Evolutionary conservation across 2,329 filamentous ascomycete species (phyloP).

Genomic region (Trichoderma simmonsii): DNA sequence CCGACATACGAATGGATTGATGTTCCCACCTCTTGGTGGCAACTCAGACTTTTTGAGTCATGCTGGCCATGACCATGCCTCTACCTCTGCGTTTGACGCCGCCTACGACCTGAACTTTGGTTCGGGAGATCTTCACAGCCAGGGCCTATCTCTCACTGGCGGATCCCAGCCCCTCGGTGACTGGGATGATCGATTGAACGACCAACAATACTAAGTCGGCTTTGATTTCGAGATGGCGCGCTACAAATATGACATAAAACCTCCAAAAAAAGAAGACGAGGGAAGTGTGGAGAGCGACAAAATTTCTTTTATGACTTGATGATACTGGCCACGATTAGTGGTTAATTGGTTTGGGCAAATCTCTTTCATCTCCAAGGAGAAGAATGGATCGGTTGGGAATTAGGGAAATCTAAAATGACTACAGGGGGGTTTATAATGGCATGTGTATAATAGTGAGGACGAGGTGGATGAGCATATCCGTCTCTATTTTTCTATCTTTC

Average conservation of each 20-base stretch:
- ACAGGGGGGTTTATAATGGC: slow-evolving; percentile 2
- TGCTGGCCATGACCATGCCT: slow-evolving; percentile 28
- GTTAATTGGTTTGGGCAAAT: slow-evolving; percentile 6
- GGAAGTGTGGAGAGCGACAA: not conserved
- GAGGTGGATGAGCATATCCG: not conserved
- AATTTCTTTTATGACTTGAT: slow-evolving; percentile 17
- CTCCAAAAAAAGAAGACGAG: not conserved
- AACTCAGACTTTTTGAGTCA: slow-evolving; percentile 30
- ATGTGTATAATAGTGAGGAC: slow-evolving; percentile 10
- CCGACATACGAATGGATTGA: slow-evolving; percentile 5
- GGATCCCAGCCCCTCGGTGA: slow-evolving; percentile 28
- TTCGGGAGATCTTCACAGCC: slow-evolving; percentile 30
- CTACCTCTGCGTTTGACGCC: slow-evolving; percentile 35
- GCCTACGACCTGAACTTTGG: slow-evolving; percentile 40
- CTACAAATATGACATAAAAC: not conserved
- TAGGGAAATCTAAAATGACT: not conserved
- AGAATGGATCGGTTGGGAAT: not conserved
- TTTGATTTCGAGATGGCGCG: not conserved
- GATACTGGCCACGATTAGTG: slow-evolving; percentile 10
- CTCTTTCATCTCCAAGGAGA: not conserved
- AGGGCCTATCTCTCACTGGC: slow-evolving; percentile 25
- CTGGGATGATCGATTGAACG: slow-evolving; percentile 29
- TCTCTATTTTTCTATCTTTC: not conserved
- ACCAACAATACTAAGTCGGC: not conserved
- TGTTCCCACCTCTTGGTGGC: slow-evolving; percentile 23